Evolutionary conservation across 371 early-diverging fungal genomes (phyloP).

Genomic region (Circinella umbellata): DNA sequence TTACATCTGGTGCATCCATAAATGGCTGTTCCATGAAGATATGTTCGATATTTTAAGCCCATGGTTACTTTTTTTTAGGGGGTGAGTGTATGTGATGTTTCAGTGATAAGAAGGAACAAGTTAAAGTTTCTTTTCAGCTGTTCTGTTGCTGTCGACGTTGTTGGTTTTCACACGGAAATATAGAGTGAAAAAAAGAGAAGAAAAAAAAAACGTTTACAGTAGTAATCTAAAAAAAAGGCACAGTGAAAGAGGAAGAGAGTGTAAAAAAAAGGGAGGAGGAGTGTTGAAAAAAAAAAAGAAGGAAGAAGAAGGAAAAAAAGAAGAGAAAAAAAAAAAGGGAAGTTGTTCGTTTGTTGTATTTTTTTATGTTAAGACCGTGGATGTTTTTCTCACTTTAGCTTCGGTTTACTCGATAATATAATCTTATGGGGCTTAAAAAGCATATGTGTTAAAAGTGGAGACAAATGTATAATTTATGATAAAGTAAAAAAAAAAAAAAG

Average conservation of each 20-base stretch:
- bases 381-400: slow-evolving; percentile 2
- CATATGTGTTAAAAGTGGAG: slow-evolving; percentile 2
- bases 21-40: slow-evolving; percentile 57
- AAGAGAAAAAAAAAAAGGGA: not conserved
- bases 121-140: not conserved
- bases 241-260: too few species aligned
- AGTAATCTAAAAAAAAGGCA: too few species aligned
- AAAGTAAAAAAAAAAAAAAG: too few species aligned
- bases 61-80: slow-evolving; percentile 23
- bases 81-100: not conserved
- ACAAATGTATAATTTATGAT: too few species aligned
- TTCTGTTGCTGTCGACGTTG: too few species aligned
- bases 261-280: too few species aligned
- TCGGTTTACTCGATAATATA: slow-evolving; percentile 9
- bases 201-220: too few species aligned
- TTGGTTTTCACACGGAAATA: too few species aligned
- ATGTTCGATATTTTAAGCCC: slow-evolving; percentile 65
- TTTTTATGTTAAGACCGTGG: not conserved
- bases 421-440: slow-evolving; percentile 1
- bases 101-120: not conserved
- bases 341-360: too few species aligned
- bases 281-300: too few species aligned
- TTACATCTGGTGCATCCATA: slow-evolving; percentile 73
- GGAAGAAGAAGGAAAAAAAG: too few species aligned
- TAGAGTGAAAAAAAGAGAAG: too few species aligned